Conservation (phyloP, 257 asterid species). For the Scutellaria barbata region DNA sequence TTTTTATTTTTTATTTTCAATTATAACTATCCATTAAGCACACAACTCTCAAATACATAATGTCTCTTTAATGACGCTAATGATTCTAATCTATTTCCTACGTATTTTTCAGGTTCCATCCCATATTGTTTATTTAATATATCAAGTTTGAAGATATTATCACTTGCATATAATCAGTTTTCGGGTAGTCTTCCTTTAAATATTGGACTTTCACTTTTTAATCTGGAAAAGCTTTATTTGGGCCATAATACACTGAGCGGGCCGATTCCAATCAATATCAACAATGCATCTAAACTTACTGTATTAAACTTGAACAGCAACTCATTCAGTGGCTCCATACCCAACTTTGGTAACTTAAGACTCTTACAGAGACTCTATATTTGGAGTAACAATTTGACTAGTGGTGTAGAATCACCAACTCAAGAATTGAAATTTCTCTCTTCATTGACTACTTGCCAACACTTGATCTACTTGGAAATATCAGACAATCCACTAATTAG, state of each 20-base stretch:
- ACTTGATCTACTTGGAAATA: too few relatives aligned
- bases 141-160: not conserved
- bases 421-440: too few relatives aligned
- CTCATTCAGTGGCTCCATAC: slow-evolving; percentile 2
- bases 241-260: not conserved
- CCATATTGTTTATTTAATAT: not conserved
- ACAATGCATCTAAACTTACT: not conserved
- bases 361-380: too few relatives aligned
- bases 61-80: too few relatives aligned
- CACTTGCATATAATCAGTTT: not conserved
- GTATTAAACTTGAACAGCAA: not conserved
- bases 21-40: too few relatives aligned
- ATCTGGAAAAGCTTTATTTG: not conserved
- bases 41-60: too few relatives aligned
- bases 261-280: not conserved
- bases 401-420: too few relatives aligned
- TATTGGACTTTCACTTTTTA: not conserved
- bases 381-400: not conserved
- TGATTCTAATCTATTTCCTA: too few relatives aligned
- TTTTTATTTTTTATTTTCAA: too few relatives aligned
- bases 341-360: not conserved
- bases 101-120: not conserved
- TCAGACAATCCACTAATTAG: too few relatives aligned
- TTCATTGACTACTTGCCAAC: too few relatives aligned
- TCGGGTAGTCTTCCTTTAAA: not conserved